Percentiles rank a stretch among this genome's conserved stretches.
phyloP scores from a whole-genome alignment of 106 monocot species.

The Alisma plantagoaquatica region DNA sequence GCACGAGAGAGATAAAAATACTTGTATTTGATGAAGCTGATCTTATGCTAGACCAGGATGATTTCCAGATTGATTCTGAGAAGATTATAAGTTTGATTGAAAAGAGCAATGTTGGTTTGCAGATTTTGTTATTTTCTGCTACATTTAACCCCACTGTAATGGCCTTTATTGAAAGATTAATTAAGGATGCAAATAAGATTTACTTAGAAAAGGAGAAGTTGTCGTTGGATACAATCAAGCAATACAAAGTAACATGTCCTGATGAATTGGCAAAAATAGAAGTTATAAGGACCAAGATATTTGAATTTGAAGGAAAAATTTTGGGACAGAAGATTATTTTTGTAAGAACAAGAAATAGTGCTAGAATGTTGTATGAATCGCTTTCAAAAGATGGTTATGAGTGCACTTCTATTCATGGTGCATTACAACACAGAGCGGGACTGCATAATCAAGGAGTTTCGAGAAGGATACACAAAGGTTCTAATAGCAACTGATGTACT shows the following conservation, averaged over 20 bases:
- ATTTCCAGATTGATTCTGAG: too few relatives aligned
- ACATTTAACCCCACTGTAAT: slow-evolving; percentile 74
- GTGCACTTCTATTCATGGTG: slow-evolving; percentile 80
- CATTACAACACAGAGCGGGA: slow-evolving; percentile 63
- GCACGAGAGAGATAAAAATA: slow-evolving; percentile 48
- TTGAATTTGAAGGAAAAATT: slow-evolving; percentile 74
- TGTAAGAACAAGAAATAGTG: slow-evolving; percentile 67
- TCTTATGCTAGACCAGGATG: slow-evolving; percentile 74
- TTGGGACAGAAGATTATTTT: slow-evolving; percentile 92
- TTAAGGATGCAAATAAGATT: slow-evolving; percentile 59
- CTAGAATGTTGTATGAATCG: slow-evolving; percentile 40
- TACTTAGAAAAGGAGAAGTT: slow-evolving; percentile 84
- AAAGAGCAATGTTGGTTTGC: too few relatives aligned
- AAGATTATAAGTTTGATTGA: too few relatives aligned
- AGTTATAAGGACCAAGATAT: slow-evolving; percentile 72
- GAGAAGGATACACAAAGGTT: slow-evolving; percentile 68
- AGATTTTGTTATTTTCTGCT: slow-evolving; percentile 90
- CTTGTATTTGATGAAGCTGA: slow-evolving; percentile 91
- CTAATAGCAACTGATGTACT: slow-evolving; percentile 82
- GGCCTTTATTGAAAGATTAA: slow-evolving; percentile 46
- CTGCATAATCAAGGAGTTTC: slow-evolving; percentile 73
- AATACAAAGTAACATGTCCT: slow-evolving; percentile 67
- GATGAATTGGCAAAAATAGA: slow-evolving; percentile 67
- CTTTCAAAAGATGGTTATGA: slow-evolving; percentile 58
- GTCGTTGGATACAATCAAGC: slow-evolving; percentile 69